These are phyloP conservation scores for Tremellales sp. DNA, from an alignment of 1,284 basidiomycete species.

Conservation along the genomic window DNA sequence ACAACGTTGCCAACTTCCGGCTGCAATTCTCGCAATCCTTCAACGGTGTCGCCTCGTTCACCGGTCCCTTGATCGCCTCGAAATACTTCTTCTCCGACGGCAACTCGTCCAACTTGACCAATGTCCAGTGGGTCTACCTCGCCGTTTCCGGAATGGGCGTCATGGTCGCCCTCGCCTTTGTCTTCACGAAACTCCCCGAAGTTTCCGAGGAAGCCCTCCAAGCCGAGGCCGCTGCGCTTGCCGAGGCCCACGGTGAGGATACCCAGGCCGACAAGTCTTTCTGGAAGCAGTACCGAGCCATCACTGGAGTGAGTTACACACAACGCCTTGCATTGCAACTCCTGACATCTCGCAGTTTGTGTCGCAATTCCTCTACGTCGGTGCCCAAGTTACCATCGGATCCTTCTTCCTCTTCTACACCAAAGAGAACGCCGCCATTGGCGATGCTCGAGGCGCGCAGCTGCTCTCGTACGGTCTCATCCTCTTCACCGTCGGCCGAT, in stretches of 20 bases:
- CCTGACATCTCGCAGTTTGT: not conserved
- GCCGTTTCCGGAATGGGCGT: conserved; percentile 59
- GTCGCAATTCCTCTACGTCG: conserved; percentile 51
- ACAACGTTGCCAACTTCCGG: conserved; percentile 68
- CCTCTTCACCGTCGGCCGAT: conserved; percentile 66
- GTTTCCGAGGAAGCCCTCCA: conserved; percentile 57
- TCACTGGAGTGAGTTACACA: conserved; percentile 58
- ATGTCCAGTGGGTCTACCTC: conserved; percentile 78
- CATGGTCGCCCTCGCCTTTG: conserved; percentile 64
- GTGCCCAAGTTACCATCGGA: conserved; percentile 69
- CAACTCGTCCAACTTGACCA: conserved; percentile 61
- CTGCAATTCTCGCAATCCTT: conserved; percentile 79
- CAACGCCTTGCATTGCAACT: not conserved
- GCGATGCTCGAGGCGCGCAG: conserved; percentile 56
- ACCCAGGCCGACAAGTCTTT: conserved; percentile 57
- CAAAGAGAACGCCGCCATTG: conserved; percentile 60
- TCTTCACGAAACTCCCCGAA: conserved; percentile 69
- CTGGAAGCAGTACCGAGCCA: conserved; percentile 64
- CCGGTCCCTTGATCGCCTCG: conserved; percentile 74
- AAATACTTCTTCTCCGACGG: conserved; percentile 67
- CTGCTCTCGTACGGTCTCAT: conserved; percentile 69
- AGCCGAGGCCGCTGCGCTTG: conserved; percentile 54
- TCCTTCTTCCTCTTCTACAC: conserved; percentile 69
- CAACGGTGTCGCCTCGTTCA: conserved; percentile 72
- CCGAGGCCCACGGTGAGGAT: conserved; percentile 54